Evolutionary conservation across 2,329 filamentous ascomycete genomes (phyloP).

Genomic region (Cordyceps javanica): DNA sequence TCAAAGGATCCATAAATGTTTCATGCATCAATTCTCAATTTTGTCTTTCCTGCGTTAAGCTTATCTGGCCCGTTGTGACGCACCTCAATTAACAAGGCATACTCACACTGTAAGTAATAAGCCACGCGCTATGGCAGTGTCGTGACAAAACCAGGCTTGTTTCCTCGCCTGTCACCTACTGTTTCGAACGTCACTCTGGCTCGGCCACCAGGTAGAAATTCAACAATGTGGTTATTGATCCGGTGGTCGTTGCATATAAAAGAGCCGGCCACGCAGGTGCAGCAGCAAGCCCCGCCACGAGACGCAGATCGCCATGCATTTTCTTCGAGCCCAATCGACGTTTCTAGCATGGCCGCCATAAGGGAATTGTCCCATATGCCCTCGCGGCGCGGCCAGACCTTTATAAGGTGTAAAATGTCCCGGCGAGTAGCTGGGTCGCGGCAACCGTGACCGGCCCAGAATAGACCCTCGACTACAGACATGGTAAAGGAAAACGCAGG

Average conservation of each 20-base stretch:
- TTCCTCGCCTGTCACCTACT: background rate
- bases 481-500: constrained; percentile 6
- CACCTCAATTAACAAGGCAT: background rate
- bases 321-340: constrained; percentile 1
- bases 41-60: background rate
- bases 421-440: background rate
- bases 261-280: background rate
- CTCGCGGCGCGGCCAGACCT: background rate
- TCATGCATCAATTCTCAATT: too few species aligned
- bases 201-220: background rate
- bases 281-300: background rate
- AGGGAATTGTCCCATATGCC: constrained; percentile 2
- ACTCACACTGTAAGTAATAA: too few species aligned
- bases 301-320: background rate
- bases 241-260: background rate
- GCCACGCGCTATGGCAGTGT: background rate
- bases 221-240: background rate
- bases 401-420: background rate
- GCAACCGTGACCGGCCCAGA: background rate
- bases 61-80: background rate
- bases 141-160: background rate
- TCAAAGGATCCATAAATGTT: too few species aligned
- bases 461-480: background rate
- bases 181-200: background rate
- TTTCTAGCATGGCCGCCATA: background rate